Evolutionary conservation across 108 stramenopile species (phyloP), one percentile per base, ranked within the genome.

Genomic region (Chaetoceros muelleri): DNA sequence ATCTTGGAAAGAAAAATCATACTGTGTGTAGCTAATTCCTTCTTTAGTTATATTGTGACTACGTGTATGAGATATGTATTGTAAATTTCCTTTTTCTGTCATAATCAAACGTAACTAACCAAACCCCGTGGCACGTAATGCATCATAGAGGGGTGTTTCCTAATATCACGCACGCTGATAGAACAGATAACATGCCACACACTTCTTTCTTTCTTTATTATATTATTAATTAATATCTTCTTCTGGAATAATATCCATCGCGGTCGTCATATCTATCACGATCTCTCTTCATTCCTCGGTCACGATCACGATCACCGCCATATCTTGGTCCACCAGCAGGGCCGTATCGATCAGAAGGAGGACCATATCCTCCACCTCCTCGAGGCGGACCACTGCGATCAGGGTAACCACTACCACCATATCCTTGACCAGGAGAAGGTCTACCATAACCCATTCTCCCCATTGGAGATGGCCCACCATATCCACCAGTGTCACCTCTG

Each of bases 391-490:
- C 59, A 22, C 45, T 48, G 30, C 58, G 22, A 7, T 55, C 31
- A 53, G 54, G 20, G 21, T 64, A 63, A 24, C 61, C 28, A 20
- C 65, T 60, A 13, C 69, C 62, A 30, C 60, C 60, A 47, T 49
- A 29, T 22, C 71, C 67, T 18, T 55, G 49, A 19, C 67, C 50
- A 2, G 53, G 65, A 3, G 71, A 62, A 8, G 74, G 73, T 19
- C 77, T 72, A 2, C 78, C 66, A 55, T 76, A 69, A 47, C 70
- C 46, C 44, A 59, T 66, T 16, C 77, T 57, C 20, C 72, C 61
- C 3, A 55, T 50, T 5, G 51, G 52, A 44, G 44, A 52, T n/a
- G 56, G 64, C 2, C 55, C 70, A 47, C 60, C 61, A 26, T 30
- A 44, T 18, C 34, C 25, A 2, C 57, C 28, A 45, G 52, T 54